Percentiles rank a stretch among this genome's conserved stretches.
Evolutionary conservation across 2,329 filamentous ascomycete species (phyloP).

Genomic region (Talaromyces albobiverticillius): DNA sequence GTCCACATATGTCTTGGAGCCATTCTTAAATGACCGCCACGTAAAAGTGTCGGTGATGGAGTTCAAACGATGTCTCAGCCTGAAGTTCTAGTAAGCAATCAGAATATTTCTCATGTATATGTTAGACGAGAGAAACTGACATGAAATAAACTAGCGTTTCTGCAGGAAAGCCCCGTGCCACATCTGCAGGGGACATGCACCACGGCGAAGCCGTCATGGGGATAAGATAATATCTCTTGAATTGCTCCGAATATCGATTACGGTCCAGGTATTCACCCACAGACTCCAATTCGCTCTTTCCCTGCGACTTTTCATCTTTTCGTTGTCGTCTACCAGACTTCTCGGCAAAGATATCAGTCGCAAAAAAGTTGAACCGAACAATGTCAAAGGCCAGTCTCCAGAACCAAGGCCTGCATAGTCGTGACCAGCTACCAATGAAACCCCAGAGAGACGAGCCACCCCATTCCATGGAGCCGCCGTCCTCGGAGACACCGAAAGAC

Average conservation of each 20-base stretch:
- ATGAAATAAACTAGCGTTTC: constrained; percentile 7
- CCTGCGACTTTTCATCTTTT: neutral
- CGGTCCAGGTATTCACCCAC: constrained; percentile 8
- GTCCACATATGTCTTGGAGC: constrained; percentile 11
- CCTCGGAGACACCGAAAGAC: constrained; percentile 5
- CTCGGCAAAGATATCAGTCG: constrained; percentile 2
- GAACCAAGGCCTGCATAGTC: constrained; percentile 7
- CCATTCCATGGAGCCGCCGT: constrained; percentile 3
- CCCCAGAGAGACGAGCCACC: constrained; percentile 1
- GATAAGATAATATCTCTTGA: constrained; percentile 3
- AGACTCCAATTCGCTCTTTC: neutral
- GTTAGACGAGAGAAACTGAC: neutral
- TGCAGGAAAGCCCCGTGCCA: constrained; percentile 1
- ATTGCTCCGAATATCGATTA: constrained; percentile 8
- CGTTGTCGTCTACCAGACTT: neutral
- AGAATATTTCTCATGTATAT: no score
- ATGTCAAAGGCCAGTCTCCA: constrained; percentile 13
- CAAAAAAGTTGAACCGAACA: constrained; percentile 6
- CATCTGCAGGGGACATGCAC: constrained; percentile 2
- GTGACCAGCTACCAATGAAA: neutral
- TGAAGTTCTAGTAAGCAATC: neutral
- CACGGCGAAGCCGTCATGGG: constrained; percentile 1
- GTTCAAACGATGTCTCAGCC: constrained; percentile 4
- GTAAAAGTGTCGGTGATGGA: neutral
- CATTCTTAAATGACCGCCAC: constrained; percentile 6